Conservation (phyloP, 2,329 filamentous ascomycete genomes). For the Trichoderma afroharzianum region DNA sequence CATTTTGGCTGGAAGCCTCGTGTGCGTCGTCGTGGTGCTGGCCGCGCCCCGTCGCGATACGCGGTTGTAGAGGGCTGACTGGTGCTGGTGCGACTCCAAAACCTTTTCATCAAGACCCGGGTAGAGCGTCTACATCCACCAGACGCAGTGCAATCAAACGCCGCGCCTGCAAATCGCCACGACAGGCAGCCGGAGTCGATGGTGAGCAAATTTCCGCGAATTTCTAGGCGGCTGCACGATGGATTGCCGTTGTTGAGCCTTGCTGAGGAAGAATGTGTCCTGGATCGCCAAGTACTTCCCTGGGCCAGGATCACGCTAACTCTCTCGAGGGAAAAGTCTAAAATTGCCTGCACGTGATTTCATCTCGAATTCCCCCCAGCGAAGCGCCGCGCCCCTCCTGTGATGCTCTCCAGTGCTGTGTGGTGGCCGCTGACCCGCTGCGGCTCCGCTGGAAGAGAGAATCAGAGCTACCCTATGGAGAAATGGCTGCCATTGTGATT, state of each 20-base stretch:
- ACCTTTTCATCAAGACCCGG: conserved; percentile 36
- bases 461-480: neutral
- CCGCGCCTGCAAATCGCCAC: conserved; percentile 24
- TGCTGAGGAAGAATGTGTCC: conserved; percentile 38
- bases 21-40: conserved; percentile 24
- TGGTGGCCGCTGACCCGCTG: neutral
- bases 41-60: conserved; percentile 41
- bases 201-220: conserved; percentile 22
- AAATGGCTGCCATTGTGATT: neutral
- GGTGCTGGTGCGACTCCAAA: conserved; percentile 43
- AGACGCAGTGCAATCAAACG: conserved; percentile 29
- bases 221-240: conserved; percentile 25
- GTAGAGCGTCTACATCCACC: conserved; percentile 31
- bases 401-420: neutral
- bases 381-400: neutral
- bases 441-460: neutral
- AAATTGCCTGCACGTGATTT: conserved; percentile 33
- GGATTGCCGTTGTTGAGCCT: conserved; percentile 31
- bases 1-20: conserved; percentile 33
- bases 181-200: conserved; percentile 10
- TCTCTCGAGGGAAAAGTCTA: conserved; percentile 29
- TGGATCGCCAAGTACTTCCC: conserved; percentile 31
- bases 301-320: conserved; percentile 27
- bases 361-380: neutral
- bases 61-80: conserved; percentile 35